phyloP scores from a whole-genome alignment of 306 rosid genomes.

The Sphenostylis stenocarpa region DNA sequence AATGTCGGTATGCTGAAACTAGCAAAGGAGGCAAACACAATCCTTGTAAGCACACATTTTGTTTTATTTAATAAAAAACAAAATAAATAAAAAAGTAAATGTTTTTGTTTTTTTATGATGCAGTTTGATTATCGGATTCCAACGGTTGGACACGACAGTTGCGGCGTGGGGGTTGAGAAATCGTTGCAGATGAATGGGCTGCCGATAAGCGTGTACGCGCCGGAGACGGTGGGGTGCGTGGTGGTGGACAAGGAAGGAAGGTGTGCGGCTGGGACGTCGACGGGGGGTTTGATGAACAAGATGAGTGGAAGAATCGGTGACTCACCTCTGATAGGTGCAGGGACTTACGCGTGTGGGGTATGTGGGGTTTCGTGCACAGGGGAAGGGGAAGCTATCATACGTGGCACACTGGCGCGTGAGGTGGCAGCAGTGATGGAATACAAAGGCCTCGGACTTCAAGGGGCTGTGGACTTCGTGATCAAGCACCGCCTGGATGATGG shows the following conservation, averaged over 20 bases:
- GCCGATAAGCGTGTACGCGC: constrained; percentile 81
- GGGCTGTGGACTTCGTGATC: constrained; percentile 75
- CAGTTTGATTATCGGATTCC: constrained; percentile 93
- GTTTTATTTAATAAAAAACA: too few species aligned
- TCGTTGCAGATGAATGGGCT: constrained; percentile 80
- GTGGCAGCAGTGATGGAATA: constrained; percentile 96
- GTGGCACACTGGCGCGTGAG: constrained; percentile 88
- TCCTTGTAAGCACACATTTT: constrained; percentile 48
- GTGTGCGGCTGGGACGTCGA: constrained; percentile 90
- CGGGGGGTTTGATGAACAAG: constrained; percentile 91
- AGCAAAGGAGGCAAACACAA: constrained; percentile 90
- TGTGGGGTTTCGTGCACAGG: constrained; percentile 95
- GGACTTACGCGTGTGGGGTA: constrained; percentile 81
- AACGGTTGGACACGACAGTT: constrained; percentile 42
- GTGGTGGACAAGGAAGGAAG: constrained; percentile 74
- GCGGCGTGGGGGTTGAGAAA: constrained; percentile 56
- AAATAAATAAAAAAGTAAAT: too few species aligned
- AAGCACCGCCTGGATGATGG: constrained; percentile 84
- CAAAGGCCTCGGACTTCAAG: constrained; percentile 73
- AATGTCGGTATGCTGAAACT: constrained; percentile 82
- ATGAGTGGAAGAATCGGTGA: constrained; percentile 84
- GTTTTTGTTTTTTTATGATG: too few species aligned
- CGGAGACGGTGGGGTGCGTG: constrained; percentile 95
- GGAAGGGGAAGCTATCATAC: constrained; percentile 95
- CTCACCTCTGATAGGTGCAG: constrained; percentile 84